phyloP scores from a whole-genome alignment of 1,284 basidiomycete genomes.

The Ganoderma leucocontextum region DNA sequence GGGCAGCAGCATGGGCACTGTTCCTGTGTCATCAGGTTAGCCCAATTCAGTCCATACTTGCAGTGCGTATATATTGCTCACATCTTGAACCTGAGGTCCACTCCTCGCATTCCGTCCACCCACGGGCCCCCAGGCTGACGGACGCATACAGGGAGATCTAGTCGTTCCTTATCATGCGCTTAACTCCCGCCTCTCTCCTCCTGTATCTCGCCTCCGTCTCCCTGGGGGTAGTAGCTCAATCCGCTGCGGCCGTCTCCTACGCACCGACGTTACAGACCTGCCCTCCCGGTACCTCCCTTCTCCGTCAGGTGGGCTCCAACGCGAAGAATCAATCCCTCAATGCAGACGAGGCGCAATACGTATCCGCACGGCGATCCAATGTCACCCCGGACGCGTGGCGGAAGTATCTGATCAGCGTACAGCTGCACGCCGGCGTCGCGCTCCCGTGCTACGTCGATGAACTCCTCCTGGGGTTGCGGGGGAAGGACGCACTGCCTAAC shows the following conservation, averaged over 20 bases:
- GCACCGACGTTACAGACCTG: slow-evolving; percentile 34
- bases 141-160: neutral
- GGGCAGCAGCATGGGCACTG: neutral
- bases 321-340: slow-evolving; percentile 36
- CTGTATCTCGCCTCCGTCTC: slow-evolving; percentile 10
- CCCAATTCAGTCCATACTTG: neutral
- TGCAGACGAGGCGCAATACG: slow-evolving; percentile 36
- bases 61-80: neutral
- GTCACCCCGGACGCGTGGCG: slow-evolving; percentile 42
- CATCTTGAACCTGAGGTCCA: neutral
- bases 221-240: slow-evolving; percentile 21
- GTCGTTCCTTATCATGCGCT: slow-evolving; percentile 4
- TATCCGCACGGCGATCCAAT: slow-evolving; percentile 29
- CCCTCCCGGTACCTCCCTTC: slow-evolving; percentile 31
- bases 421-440: slow-evolving; percentile 28
- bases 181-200: neutral
- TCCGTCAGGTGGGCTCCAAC: slow-evolving; percentile 32
- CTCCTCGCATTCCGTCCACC: neutral
- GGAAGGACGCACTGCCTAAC: slow-evolving; percentile 40
- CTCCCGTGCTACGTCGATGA: slow-evolving; percentile 47
- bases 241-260: slow-evolving; percentile 34
- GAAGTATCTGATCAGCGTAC: slow-evolving; percentile 44
- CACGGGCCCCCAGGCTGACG: neutral
- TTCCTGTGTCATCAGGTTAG: neutral
- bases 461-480: slow-evolving; percentile 41